Evolutionary conservation across 2,329 filamentous ascomycete genomes (phyloP).

Genomic region (Xenoacremonium recifei): DNA sequence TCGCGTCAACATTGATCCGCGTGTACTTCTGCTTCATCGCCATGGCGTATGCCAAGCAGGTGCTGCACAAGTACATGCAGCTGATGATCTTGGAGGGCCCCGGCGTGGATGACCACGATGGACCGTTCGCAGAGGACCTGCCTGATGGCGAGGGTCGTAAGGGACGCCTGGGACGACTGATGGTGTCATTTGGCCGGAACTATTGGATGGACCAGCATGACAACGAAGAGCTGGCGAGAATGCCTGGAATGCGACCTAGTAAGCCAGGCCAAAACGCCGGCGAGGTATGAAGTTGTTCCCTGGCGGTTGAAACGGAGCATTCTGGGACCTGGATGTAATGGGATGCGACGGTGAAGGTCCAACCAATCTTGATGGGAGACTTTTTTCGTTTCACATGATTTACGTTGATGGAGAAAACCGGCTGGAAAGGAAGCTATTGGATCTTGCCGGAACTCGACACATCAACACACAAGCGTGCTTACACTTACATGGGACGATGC

Average conservation of each 20-base stretch:
- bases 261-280: slow-evolving; percentile 50
- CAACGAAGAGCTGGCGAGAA: slow-evolving; percentile 67
- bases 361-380: no score
- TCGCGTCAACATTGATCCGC: slow-evolving; percentile 69
- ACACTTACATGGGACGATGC: no score
- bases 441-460: no score
- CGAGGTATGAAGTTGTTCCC: slow-evolving; percentile 26
- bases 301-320: slow-evolving; percentile 5
- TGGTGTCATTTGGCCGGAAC: slow-evolving; percentile 69
- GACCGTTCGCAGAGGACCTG: slow-evolving; percentile 65
- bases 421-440: no score
- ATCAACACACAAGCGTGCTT: no score
- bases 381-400: no score
- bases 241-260: slow-evolving; percentile 50
- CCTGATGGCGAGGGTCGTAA: slow-evolving; percentile 78
- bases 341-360: no score
- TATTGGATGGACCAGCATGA: slow-evolving; percentile 79
- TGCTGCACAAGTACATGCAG: slow-evolving; percentile 64
- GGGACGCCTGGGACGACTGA: slow-evolving; percentile 73
- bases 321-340: no score
- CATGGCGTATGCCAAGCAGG: slow-evolving; percentile 77
- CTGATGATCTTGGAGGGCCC: slow-evolving; percentile 47
- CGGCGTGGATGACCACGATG: slow-evolving; percentile 50
- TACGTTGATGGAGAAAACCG: neutral
- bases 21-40: slow-evolving; percentile 83